Percentiles rank a stretch among this genome's conserved stretches.
phyloP scores from a whole-genome alignment of 2,329 filamentous ascomycete genomes.

The Aspergillus sp. region DNA sequence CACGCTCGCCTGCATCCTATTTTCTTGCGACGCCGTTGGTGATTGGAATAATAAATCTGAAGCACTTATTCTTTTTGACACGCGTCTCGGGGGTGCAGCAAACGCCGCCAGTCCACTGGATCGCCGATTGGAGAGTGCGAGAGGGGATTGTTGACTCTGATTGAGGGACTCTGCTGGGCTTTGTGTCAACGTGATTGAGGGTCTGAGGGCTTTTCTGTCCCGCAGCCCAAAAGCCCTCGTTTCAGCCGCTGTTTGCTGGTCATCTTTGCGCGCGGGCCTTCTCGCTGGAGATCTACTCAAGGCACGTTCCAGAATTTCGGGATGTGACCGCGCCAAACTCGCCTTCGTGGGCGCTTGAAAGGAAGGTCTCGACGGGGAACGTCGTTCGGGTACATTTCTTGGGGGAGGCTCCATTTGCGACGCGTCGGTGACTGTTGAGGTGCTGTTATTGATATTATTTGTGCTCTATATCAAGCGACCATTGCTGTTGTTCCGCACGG shows the following conservation, averaged over 20 bases:
- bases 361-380: constrained; percentile 50
- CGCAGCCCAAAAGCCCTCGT: constrained; percentile 31
- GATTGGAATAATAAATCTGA: constrained; percentile 31
- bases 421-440: constrained; percentile 44
- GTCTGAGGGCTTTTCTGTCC: constrained; percentile 38
- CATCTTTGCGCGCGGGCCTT: constrained; percentile 27
- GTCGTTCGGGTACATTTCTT: constrained; percentile 22
- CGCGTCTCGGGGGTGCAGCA: constrained; percentile 36
- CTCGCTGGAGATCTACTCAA: constrained; percentile 40
- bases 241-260: constrained; percentile 16
- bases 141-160: constrained; percentile 16
- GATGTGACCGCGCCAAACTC: constrained; percentile 62
- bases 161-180: constrained; percentile 25
- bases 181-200: constrained; percentile 30
- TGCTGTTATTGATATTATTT: constrained; percentile 57
- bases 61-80: constrained; percentile 34
- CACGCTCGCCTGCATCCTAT: constrained; percentile 9
- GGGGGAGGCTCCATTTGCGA: constrained; percentile 37
- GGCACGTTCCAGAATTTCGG: constrained; percentile 54
- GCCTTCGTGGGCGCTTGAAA: constrained; percentile 68
- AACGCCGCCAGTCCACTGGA: constrained; percentile 36
- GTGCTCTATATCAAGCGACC: constrained; percentile 37
- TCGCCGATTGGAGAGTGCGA: constrained; percentile 27
- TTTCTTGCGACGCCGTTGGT: constrained; percentile 18
- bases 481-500: not conserved